Evolutionary conservation across 768 basidiomycete genomes (phyloP).

Genomic region (Trametes cinnabarina): DNA sequence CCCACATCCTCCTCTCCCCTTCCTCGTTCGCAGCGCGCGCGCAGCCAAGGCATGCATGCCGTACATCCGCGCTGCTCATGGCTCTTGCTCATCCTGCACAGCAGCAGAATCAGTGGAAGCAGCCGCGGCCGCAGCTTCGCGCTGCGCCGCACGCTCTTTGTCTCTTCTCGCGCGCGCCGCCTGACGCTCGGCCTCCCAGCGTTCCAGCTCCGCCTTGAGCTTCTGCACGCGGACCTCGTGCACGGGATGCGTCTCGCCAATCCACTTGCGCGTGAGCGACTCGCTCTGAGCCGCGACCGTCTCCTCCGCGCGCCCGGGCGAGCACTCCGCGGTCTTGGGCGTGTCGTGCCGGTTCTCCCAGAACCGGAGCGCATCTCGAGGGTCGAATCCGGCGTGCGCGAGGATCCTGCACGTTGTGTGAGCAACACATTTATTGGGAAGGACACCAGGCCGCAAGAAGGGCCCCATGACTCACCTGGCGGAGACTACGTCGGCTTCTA

Average conservation of each 20-base stretch:
- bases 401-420: constrained; percentile 57
- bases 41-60: neutral
- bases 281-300: neutral
- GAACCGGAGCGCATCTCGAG: constrained; percentile 74
- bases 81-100: neutral
- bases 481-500: constrained; percentile 91
- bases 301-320: constrained; percentile 30
- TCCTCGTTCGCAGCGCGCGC: neutral
- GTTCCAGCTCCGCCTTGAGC: constrained; percentile 62
- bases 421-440: neutral
- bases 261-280: constrained; percentile 26
- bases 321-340: constrained; percentile 44
- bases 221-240: constrained; percentile 59
- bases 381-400: constrained; percentile 89
- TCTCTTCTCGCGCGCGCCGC: constrained; percentile 20
- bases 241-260: constrained; percentile 66
- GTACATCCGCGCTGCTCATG: too few relatives aligned
- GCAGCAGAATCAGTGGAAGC: neutral
- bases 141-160: constrained; percentile 2
- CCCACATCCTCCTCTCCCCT: neutral
- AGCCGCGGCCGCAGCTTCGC: neutral
- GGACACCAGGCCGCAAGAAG: neutral
- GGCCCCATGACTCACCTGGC: constrained; percentile 52
- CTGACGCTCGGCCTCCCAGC: constrained; percentile 62
- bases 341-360: constrained; percentile 64